Evolutionary conservation across 23 red algal genomes (phyloP), one percentile per base, ranked within the genome.

Genomic region (Pyropia yezoensis): DNA sequence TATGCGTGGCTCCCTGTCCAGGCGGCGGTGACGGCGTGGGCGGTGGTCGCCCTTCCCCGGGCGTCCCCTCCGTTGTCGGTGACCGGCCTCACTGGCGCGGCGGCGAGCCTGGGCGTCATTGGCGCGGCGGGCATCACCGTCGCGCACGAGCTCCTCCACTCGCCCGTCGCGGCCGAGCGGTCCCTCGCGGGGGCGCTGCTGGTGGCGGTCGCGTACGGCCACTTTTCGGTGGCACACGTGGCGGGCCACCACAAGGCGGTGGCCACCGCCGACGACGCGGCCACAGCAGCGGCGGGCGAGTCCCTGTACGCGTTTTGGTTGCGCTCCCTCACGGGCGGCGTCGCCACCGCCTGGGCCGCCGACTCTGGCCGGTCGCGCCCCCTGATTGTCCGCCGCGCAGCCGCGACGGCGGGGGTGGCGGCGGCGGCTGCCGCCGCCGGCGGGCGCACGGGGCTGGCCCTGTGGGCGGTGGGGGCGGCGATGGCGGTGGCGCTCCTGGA

Each of bases 221-320:
- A 85, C 57, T 96, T 84, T 49, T 61, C 53, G 50, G 69, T 96
- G 7, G 91, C 88, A 50, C 91, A 96, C 65, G 69, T 67, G 7
- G 26, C 61, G 18, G 91, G 91, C 50, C 91, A 96, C 57, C 91
- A 96, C 54, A 77, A 78, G 66, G 60, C 55, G 4, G 91, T 88
- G 0, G 91, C 62, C 21, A 96, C 91, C 21, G 65, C 69, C 1
- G 63, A 33, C 0, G 91, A 96, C 59, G 77, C 91, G 27, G 91
- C 91, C 18, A 96, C 91, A 0, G 69, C 86, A 18, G 23, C 52
- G 12, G 75, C 30, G 9, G 85, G 80, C 49, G 70, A 96, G 71
- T 80, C 77, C n/a, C 83, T 96, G 51, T 96, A 89, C 63, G 30
- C 23, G 6, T 96, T 96, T 73, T 55, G 88, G 33, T 80, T 80